Base-by-base conservation (phyloP, 352 stramenopile genomes). In the Phytopythium litorale region DNA sequence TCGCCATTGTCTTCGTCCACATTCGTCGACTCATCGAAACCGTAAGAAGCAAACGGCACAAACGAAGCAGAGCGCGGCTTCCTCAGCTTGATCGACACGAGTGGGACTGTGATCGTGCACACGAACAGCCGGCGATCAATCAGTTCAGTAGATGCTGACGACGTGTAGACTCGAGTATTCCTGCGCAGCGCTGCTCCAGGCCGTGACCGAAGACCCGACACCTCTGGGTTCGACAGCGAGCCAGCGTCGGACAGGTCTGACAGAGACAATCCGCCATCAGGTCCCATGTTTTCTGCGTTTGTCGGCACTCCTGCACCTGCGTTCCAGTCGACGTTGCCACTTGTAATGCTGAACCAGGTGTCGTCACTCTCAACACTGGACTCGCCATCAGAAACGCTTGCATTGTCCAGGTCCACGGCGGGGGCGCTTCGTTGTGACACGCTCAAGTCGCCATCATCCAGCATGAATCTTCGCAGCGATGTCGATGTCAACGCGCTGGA, bases 301-400 rank as follows among this genome's bases (percentile, higher is more conserved):
- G 25, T 12, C 7, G 38, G 1, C 12, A 25, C 11, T 16, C 4
- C 40, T 25, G 23, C 16, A 19, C 23, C 55, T 28, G 57, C 67
- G 49, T 59, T 76, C 57, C 68, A 56, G 54, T 90, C 81, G 28
- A 82, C 57, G 33, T 81, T 89, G 18, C 78, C 81, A 50, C 80
- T 92, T 16, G 84, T 78, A 53, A 96, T 91, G 46, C 87, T 96
- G 64, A 96, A 96, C 87, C 87, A 96, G 0, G 87, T 94, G 51
- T 96, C 87, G 58, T 96, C 87, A 74, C 87, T 96, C 35, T 81
- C 79, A 48, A 84, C 81, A 61, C 84, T 91, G 23, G 85, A 92
- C 30, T 84, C 72, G 55, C 66, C 72, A 42, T 90, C 85, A 0
- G 71, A 86, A 55, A 57, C 43, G 59, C 64, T 70, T 60, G 75